Evolutionary conservation across 331 rosid species (phyloP).

Genomic region (Quercus lobata): DNA sequence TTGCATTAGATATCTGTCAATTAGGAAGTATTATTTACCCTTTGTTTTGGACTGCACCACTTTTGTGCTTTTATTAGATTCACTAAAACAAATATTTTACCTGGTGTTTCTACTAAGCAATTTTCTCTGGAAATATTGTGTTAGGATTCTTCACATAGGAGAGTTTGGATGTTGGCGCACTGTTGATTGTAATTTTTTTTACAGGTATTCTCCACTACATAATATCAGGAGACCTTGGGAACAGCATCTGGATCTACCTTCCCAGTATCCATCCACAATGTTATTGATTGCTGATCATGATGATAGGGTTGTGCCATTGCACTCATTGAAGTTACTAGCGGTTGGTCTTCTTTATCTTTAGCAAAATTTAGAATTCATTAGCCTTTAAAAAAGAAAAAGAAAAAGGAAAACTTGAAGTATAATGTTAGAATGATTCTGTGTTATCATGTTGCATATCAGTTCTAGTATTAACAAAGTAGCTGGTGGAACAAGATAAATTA

Average conservation of each 20-base stretch:
- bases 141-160: neutral
- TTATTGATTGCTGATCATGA: conserved; percentile 96
- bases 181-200: neutral
- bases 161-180: neutral
- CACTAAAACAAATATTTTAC: neutral
- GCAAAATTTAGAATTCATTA: neutral
- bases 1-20: neutral
- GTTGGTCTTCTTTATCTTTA: conserved; percentile 44
- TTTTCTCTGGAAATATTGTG: neutral
- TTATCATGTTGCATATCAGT: neutral
- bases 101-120: neutral
- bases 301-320: conserved; percentile 93
- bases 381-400: neutral
- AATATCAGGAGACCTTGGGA: conserved; percentile 95
- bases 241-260: conserved; percentile 34
- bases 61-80: neutral
- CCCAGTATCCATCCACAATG: conserved; percentile 89
- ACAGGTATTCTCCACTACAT: conserved; percentile 96
- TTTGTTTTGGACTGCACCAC: neutral
- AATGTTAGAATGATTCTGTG: neutral
- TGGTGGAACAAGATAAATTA: neutral
- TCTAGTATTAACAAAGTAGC: neutral
- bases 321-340: conserved; percentile 82
- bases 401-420: neutral
- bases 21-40: neutral